Base-by-base conservation (phyloP, 805 yeast species). In the Barnettozyma sp. region DNA sequence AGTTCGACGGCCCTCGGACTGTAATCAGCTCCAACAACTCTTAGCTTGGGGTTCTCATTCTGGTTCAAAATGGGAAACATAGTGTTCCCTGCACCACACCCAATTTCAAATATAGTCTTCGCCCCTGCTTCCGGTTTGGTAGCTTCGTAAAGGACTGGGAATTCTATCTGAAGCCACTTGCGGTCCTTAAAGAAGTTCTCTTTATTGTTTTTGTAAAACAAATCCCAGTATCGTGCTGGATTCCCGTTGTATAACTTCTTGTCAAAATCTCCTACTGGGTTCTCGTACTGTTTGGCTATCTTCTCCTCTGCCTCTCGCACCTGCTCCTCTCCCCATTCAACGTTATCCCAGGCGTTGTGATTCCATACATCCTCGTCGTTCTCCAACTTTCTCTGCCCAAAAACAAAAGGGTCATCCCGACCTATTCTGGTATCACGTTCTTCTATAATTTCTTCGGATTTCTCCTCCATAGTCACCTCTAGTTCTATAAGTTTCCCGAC, bases 41-140 rank as follows among this genome's bases (percentile, higher is more conserved):
- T 70, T 35, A 92, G 62, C 19, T 77, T 60, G n/a, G 78, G 77
- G 60, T 92, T 92, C 56, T 83, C 68, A 56, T 92, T 92, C 48
- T 82, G 87, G 37, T 71, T 71, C 39, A 92, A 62, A 15, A 92
- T 79, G 5, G 98, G 98, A 58, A 82, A 92, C 66, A 92, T 73
- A 0, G 98, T 92, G 58, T 92, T 92, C 9, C 98, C 98, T 5
- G 96, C 97, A 38, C 98, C 98, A 62, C 98, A 92, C 4, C 98
- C 98, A 31, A 92, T 81, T 59, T 92, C 98, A 37, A 92, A 68
- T 22, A 92, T 80, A 4, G 79, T 76, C 16, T 70, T 69, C 5
- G 80, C 73, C n/a, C 86, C 82, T 6, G 79, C 68, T 45, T 78
- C 82, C 17, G 73, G 70, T 43, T 76, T 74, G 4, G 95, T 85